Evolutionary conservation across 176 grass and related monocot species (phyloP).

Genomic region (Urochloa ruziziensis): DNA sequence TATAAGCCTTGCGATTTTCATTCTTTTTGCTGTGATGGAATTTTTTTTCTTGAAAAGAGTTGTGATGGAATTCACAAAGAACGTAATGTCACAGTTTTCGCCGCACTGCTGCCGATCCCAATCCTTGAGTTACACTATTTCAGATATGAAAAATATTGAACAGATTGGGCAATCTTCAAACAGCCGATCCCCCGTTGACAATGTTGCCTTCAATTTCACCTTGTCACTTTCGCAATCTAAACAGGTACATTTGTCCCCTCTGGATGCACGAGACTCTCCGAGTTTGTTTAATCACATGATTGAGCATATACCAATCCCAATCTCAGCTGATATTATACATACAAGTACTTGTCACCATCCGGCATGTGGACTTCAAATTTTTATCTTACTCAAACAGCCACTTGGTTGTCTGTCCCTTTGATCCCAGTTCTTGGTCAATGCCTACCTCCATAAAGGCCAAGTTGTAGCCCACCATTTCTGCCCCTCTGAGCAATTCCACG

Average conservation of each 20-base stretch:
- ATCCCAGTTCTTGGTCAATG: constrained; percentile 38
- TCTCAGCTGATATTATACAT: background rate
- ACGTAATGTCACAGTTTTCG: background rate
- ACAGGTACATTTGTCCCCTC: constrained; percentile 21
- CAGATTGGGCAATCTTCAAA: background rate
- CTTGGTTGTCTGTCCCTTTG: background rate
- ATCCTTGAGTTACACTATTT: background rate
- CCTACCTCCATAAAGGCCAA: constrained; percentile 24
- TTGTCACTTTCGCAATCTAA: constrained; percentile 25
- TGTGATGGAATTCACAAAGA: background rate
- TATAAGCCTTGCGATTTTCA: too few relatives aligned
- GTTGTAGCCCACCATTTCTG: background rate
- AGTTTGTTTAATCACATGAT: constrained; percentile 21
- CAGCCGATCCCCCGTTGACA: constrained; percentile 9
- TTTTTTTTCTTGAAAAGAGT: too few relatives aligned
- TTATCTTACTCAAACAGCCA: background rate
- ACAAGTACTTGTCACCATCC: constrained; percentile 13
- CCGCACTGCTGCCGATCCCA: too few relatives aligned
- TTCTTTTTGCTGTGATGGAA: too few relatives aligned
- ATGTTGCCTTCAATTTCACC: constrained; percentile 4
- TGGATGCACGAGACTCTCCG: background rate
- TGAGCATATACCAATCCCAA: constrained; percentile 10
- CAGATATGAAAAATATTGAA: background rate
- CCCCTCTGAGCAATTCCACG: background rate
- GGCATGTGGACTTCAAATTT: constrained; percentile 12